Conservation (phyloP, 495 filamentous ascomycete species). For the Parathielavia hyrcaniae region DNA sequence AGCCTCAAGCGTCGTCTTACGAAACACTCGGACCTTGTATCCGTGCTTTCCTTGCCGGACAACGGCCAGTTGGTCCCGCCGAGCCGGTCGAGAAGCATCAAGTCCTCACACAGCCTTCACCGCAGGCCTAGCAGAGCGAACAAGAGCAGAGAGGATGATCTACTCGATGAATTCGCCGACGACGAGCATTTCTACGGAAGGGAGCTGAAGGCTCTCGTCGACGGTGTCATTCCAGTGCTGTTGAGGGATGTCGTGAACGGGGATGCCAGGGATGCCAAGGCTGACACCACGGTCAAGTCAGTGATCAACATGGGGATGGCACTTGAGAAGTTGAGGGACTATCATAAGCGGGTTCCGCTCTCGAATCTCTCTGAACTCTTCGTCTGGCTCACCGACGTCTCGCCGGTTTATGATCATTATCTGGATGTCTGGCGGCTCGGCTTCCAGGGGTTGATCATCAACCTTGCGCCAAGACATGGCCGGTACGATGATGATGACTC, state of each 20-base stretch:
- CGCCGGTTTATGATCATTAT: constrained; percentile 79
- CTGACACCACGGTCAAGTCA: constrained; percentile 60
- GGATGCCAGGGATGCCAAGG: constrained; percentile 44
- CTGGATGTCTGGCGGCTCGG: constrained; percentile 86
- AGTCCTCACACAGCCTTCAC: constrained; percentile 65
- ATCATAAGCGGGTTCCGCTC: constrained; percentile 73
- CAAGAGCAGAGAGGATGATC: constrained; percentile 60
- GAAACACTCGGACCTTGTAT: constrained; percentile 89
- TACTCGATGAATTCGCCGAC: constrained; percentile 72
- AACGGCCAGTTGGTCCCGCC: constrained; percentile 46
- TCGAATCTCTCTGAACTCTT: constrained; percentile 62
- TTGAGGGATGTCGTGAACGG: constrained; percentile 74
- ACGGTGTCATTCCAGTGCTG: constrained; percentile 92
- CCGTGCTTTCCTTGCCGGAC: constrained; percentile 73
- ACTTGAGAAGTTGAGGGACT: constrained; percentile 71
- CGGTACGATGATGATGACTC: constrained; percentile 46
- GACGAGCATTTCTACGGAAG: constrained; percentile 90
- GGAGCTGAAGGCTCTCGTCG: constrained; percentile 87
- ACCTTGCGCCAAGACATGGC: constrained; percentile 66
- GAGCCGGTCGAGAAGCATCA: constrained; percentile 51
- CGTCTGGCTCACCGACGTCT: constrained; percentile 70
- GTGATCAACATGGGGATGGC: constrained; percentile 93
- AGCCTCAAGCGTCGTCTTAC: constrained; percentile 70
- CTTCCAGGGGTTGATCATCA: constrained; percentile 93
- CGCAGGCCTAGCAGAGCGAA: constrained; percentile 58